A percentile compares a stretch with the other conserved stretches of the same genome.
phyloP scores from a whole-genome alignment of 2,329 filamentous ascomycete genomes.

The Cephalotrichum gorgonifer region DNA sequence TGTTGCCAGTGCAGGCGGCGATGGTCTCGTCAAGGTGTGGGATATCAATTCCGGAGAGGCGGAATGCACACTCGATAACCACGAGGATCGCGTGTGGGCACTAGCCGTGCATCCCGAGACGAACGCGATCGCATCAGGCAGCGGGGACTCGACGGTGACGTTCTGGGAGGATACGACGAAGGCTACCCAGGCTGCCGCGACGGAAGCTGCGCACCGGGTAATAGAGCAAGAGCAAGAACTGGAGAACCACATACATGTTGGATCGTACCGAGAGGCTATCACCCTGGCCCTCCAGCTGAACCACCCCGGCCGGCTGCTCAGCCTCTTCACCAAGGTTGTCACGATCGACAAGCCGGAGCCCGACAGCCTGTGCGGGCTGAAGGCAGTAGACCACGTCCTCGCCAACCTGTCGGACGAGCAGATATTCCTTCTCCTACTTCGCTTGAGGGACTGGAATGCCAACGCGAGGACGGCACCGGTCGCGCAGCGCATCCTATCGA shows the following conservation, averaged over 20 bases:
- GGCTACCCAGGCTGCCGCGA: constrained; percentile 64
- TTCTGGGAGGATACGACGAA: constrained; percentile 93
- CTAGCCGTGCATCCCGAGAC: constrained; percentile 60
- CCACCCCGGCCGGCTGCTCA: constrained; percentile 78
- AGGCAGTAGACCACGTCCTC: constrained; percentile 74
- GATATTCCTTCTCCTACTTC: constrained; percentile 69
- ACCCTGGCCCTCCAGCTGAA: constrained; percentile 86
- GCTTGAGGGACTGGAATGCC: constrained; percentile 93
- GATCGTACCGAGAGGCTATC: constrained; percentile 87
- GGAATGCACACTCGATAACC: constrained; percentile 88
- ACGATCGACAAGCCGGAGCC: constrained; percentile 48
- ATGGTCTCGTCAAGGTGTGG: constrained; percentile 96
- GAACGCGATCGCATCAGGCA: constrained; percentile 77
- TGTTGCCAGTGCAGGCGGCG: constrained; percentile 80
- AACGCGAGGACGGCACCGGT: constrained; percentile 80
- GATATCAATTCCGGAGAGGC: constrained; percentile 76
- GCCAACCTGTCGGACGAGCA: constrained; percentile 73
- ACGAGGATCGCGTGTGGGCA: constrained; percentile 92
- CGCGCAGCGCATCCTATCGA: constrained; percentile 74
- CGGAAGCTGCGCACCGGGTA: constrained; percentile 63
- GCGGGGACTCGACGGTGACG: constrained; percentile 83
- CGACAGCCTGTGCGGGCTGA: constrained; percentile 53
- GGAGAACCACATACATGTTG: constrained; percentile 81
- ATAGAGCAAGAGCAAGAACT: constrained; percentile 93
- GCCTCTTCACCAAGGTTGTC: constrained; percentile 73